A percentile compares a stretch with the other conserved stretches of the same genome.
Evolutionary conservation across 2,329 filamentous ascomycete species (phyloP).

Genomic region (Raffaelea ambrosiae): DNA sequence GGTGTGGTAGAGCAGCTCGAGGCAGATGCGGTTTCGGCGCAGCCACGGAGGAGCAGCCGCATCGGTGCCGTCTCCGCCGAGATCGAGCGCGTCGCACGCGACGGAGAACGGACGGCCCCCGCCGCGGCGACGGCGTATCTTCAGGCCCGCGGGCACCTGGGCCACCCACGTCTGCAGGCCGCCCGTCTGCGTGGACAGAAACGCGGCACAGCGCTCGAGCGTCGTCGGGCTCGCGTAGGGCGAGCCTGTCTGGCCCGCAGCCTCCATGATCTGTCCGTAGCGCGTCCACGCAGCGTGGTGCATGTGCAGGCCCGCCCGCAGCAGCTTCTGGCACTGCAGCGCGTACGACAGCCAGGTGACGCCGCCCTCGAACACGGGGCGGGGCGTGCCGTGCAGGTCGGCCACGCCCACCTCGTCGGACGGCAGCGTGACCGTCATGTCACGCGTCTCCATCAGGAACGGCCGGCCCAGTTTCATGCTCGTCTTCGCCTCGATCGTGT

Average conservation of each 20-base stretch:
- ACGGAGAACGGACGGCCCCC: not conserved
- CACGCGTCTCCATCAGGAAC: constrained; percentile 23
- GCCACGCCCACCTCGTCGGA: constrained; percentile 16
- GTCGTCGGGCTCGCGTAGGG: constrained; percentile 1
- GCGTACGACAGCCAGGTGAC: constrained; percentile 30
- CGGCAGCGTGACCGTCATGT: constrained; percentile 27
- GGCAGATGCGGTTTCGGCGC: constrained; percentile 30
- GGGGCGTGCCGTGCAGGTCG: not conserved
- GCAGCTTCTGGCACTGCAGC: constrained; percentile 24
- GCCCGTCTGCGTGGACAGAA: not conserved
- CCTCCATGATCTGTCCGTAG: not conserved
- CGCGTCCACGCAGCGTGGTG: constrained; percentile 13
- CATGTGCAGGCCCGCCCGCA: constrained; percentile 21
- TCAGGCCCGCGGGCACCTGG: constrained; percentile 1
- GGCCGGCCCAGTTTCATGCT: constrained; percentile 39
- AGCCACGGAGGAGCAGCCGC: constrained; percentile 26
- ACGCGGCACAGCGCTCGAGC: constrained; percentile 4
- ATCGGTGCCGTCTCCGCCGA: not conserved
- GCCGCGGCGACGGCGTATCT: not conserved
- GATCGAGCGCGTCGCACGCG: not conserved
- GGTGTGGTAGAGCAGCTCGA: constrained; percentile 32
- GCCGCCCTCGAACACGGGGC: constrained; percentile 16
- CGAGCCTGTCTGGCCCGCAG: not conserved
- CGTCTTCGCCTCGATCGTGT: constrained; percentile 36
- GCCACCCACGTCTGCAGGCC: not conserved